Base-by-base conservation (phyloP, 2,329 filamentous ascomycete species). In the Corynespora cassiicola region DNA sequence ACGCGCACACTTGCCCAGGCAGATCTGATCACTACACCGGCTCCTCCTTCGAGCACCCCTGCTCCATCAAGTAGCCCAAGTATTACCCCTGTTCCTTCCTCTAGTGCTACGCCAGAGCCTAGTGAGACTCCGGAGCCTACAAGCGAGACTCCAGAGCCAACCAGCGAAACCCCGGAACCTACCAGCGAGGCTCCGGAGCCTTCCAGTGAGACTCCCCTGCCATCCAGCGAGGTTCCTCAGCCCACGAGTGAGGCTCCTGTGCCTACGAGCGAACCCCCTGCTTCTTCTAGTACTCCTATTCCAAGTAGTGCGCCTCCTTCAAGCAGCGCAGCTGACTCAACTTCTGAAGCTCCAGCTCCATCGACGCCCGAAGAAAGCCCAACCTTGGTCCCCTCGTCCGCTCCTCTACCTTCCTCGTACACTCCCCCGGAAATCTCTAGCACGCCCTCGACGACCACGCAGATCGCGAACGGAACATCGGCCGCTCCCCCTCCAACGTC, bases 241-340 rank as follows among this genome's bases (percentile, higher is more conserved):
- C 23, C 37, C 36, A 24, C 36, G 17, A 39, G 36, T 21, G 32
- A 11, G 9, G 26, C 20, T 12, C 35, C 36, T 6, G 20, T 17
- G 14, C 24, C 36, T 14, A 34, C 29, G 14, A 14, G 17, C 21
- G n/a, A n/a, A 8, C 18, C 29, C 25, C 9, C 28, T 14, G n/a
- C 25, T 17, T 27, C 33, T 14, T 30, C 31, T 18, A 40, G 31
- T 39, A 31, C 24, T 29, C 16, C 40, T 21, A 28, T 25, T 15
- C 18, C 36, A 30, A 47, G 36, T 38, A 47, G 43, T 40, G 42
- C 41, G 29, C 38, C 47, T 43, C 39, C 39, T 38, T 46, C 50
- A 42, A 52, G 52, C 44, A 52, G 45, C 38, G 26, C 39, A 45
- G 48, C 56, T 59, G 47, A 61, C 50, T 45, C 46, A 16, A 31